Base-by-base conservation (phyloP, 2,329 filamentous ascomycete species). In the Colletotrichum chrysophilum region DNA sequence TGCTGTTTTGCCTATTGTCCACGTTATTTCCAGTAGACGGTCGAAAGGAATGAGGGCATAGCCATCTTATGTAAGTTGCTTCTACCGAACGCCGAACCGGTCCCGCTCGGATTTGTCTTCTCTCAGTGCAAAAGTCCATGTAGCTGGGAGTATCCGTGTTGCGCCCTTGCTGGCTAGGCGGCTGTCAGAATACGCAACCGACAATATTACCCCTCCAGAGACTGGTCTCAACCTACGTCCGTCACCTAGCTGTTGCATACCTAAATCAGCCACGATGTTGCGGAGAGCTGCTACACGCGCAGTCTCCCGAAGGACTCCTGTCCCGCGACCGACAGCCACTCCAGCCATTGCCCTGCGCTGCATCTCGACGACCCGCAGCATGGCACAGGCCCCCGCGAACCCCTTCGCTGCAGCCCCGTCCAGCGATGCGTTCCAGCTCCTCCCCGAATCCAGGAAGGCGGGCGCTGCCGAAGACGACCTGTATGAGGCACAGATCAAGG, bases 351-450 rank as follows among this genome's bases (percentile, higher is more conserved):
- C 80, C 74, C 38, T 80, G 66, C 82, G 85, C 69, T 68, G 80
- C 71, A 76, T 86, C 38, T 83, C 81, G 26, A 82, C 79, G 28
- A 82, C 84, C 5, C 48, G 81, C 56, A 77, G 52, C 66, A 85
- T 85, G 83, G 79, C 82, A 16, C 72, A 77, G 61, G 52, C 67
- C 4, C 70, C 73, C 26, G 43, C 66, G 24, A 77, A 76, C 26
- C 24, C 68, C 4, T 79, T 79, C 75, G 60, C 74, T 61, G 65
- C 70, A 36, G 70, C 68, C 5, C 48, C 74, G 21, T 89, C 94
- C 0, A 91, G 94, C 73, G 95, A 98, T 81, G 91, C 94, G 32
- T 98, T 96, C 86, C 96, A 98, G 83, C 90, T 98, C 16, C 90
- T 98, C 1, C 90, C 95, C 55, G 95, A 96, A 78, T 86, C 91